These are phyloP conservation scores for Cantharellus cinnabarinus DNA, from an alignment of 768 basidiomycete genomes.

Conservation along the genomic window DNA sequence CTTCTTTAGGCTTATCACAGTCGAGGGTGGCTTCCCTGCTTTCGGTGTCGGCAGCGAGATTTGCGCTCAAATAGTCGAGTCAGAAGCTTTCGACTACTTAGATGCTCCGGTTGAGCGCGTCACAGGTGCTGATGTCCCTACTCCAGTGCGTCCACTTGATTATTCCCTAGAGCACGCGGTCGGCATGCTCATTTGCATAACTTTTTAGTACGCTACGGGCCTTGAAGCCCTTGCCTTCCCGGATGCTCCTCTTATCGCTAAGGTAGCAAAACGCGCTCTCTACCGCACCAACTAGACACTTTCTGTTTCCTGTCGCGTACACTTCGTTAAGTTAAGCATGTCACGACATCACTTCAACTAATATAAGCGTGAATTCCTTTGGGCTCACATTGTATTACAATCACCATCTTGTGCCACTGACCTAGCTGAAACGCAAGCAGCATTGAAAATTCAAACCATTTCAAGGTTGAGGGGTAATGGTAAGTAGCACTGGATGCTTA, in stretches of 20 bases:
- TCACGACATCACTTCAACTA: no score
- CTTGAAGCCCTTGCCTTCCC: slow-evolving; percentile 90
- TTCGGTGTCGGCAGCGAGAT: slow-evolving; percentile 99
- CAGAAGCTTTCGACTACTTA: slow-evolving; percentile 93
- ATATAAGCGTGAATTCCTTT: no score
- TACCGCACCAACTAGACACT: slow-evolving; percentile 59
- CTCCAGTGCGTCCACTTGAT: slow-evolving; percentile 41
- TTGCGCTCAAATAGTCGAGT: slow-evolving; percentile 92
- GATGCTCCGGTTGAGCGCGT: slow-evolving; percentile 96
- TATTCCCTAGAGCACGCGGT: neutral
- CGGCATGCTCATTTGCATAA: slow-evolving; percentile 1
- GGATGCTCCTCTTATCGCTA: slow-evolving; percentile 71
- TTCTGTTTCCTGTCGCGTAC: neutral
- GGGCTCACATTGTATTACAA: no score
- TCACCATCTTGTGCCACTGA: no score
- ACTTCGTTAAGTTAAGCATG: no score
- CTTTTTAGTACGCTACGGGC: slow-evolving; percentile 60
- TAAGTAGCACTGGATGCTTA: no score
- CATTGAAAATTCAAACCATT: no score
- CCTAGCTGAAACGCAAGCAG: no score
- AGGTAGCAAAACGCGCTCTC: slow-evolving; percentile 84
- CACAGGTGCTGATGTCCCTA: slow-evolving; percentile 91
- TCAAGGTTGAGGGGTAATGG: no score
- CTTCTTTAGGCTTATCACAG: slow-evolving; percentile 55
- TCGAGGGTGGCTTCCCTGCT: slow-evolving; percentile 95